Evolutionary conservation across 1,139 yeast species (phyloP), one percentile per base, ranked within the genome.

Genomic region (Lodderomyces jiufengensis): DNA sequence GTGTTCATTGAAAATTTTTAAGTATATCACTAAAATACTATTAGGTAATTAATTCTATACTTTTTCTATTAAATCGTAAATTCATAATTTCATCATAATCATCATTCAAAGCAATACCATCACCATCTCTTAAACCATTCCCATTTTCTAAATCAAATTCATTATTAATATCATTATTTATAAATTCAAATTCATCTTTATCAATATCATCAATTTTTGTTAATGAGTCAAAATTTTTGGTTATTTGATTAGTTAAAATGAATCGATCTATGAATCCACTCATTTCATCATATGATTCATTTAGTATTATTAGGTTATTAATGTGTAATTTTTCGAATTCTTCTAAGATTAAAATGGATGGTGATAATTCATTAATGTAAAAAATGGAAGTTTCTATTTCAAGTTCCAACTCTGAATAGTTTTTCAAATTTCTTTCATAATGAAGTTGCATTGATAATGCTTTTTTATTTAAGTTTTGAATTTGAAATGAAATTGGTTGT

Each of bases 201-300:
- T 51, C 57, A 13, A 4, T 4, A 9, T 22, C 24, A 5, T 5
- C n/a, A 22, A 6, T 22, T 21, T 51, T 49, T 11, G 40, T 34
- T 14, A 63, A 46, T 8, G 44, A 42, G 5, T 40, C 49, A 40
- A 66, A 68, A 21, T 54, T 51, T 47, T 46, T 55, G 29, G 59
- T 55, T 7, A 70, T 59, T 27, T 63, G 46, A 6, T 48, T 46
- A 3, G 70, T 53, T 9, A 70, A 44, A 9, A 64, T 54, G 36
- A 62, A 70, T 36, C 75, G 45, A 44, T 70, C 75, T 5, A 69
- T 54, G 41, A 66, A 68, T 4, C 76, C 76, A 15, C 55, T 42
- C 60, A 67, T 56, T 7, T 45, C 45, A 4, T 36, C 36, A 27
- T 36, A 41, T n/a, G 54, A 42, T 20, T 46, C 42, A 24, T 50